Base-by-base conservation (phyloP, 1,139 yeast species). In the Sugiyamaella sp. region DNA sequence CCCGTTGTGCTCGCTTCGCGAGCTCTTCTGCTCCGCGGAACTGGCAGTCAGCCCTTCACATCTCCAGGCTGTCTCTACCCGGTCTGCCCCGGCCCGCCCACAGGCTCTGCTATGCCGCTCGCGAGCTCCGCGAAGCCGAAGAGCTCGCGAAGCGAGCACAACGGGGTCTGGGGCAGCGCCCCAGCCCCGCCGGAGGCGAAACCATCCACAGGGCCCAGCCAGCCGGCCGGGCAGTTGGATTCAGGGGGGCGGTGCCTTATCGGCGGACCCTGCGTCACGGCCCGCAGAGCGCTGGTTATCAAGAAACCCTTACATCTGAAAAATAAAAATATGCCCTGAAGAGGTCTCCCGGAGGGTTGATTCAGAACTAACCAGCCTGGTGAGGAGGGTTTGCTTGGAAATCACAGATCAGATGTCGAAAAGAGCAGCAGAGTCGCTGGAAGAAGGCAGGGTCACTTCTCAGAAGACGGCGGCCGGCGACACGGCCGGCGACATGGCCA, bases 381-480 rank as follows among this genome's bases (percentile, higher is more conserved):
- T n/a, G n/a, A n/a, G n/a, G n/a, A n/a, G n/a, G n/a, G n/a, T n/a
- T n/a, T n/a, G n/a, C n/a, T n/a, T n/a, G n/a, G n/a, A n/a, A n/a
- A n/a, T n/a, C n/a, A n/a, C n/a, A n/a, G n/a, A n/a, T n/a, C n/a
- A 14, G 50, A 66, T 61, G 67, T 57, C 64, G 19, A 66, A 62
- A 53, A 56, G 66, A 62, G 51, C 56, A 16, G 64, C 60, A 12
- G 65, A 61, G n/a, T 48, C 42, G 29, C 56, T 55, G 49, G 59
- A 60, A 43, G 57, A 54, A 35, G 53, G 52, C 6, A 49, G 62
- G 39, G 60, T 62, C 17, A 67, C 66, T 21, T 60, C 65, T 10
- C 61, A 66, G 22, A 71, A 68, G 57, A 67, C 60, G 54, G 49
- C 64, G 6, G 61, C 58, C 20, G 68, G 61, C 35, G 64, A 60